Evolutionary conservation across 768 basidiomycete species (phyloP).

Genomic region (Trametes meyenii): DNA sequence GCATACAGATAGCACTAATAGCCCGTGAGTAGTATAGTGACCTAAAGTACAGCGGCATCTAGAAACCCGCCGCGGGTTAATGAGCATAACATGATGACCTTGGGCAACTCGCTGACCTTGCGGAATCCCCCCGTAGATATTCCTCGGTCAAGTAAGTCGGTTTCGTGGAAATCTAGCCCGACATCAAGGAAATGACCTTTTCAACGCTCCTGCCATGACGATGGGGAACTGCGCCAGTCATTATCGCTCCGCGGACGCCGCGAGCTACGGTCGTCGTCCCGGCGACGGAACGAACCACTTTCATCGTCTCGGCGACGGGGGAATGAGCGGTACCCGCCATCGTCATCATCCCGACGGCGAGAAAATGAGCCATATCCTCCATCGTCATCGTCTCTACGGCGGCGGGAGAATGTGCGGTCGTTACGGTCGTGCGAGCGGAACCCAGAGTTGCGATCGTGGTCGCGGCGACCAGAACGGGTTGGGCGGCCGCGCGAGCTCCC

Average conservation of each 20-base stretch:
- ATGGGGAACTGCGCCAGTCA: too few species aligned
- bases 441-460: background rate
- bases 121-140: background rate
- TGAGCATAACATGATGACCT: background rate
- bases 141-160: background rate
- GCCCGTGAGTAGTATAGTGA: slow-evolving; percentile 15
- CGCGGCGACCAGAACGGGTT: background rate
- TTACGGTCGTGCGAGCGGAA: background rate
- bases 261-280: too few species aligned
- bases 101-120: background rate
- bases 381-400: background rate
- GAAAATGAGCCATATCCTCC: background rate
- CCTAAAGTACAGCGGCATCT: slow-evolving; percentile 12
- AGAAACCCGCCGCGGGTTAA: background rate
- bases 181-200: too few species aligned
- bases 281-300: too few species aligned
- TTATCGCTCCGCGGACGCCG: too few species aligned
- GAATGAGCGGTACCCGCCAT: background rate
- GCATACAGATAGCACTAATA: slow-evolving; percentile 21
- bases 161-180: too few species aligned
- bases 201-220: too few species aligned
- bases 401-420: background rate
- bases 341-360: background rate
- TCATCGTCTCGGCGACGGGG: background rate
- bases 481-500: slow-evolving; percentile 5